Conservation (phyloP, 2,329 filamentous ascomycete genomes). For the Leptographium flavum region DNA sequence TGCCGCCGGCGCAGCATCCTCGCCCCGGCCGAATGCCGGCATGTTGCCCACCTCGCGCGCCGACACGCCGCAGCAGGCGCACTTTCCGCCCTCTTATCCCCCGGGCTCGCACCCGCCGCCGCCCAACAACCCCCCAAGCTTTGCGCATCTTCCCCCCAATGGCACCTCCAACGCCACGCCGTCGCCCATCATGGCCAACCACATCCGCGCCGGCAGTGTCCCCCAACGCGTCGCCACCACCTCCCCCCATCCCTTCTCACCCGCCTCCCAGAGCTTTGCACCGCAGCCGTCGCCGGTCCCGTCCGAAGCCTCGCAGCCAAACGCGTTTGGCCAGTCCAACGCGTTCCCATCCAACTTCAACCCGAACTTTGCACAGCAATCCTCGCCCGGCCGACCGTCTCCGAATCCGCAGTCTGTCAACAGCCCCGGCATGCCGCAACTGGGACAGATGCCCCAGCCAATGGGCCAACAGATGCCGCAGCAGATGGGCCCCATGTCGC, state of each 20-base stretch:
- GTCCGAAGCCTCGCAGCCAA: conserved; percentile 63
- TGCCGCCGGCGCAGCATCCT: conserved; percentile 53
- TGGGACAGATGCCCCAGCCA: conserved; percentile 20
- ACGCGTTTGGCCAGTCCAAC: conserved; percentile 47
- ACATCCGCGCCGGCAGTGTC: conserved; percentile 54
- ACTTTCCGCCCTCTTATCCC: conserved; percentile 59
- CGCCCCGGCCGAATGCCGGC: conserved; percentile 60
- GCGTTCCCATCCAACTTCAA: conserved; percentile 44
- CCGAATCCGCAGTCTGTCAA: conserved; percentile 35
- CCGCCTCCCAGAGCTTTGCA: conserved; percentile 56
- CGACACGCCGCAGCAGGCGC: conserved; percentile 74
- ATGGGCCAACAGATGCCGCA: conserved; percentile 24
- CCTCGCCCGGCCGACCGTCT: conserved; percentile 40
- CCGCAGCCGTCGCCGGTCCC: conserved; percentile 62
- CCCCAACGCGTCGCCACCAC: conserved; percentile 77
- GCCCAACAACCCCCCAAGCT: conserved; percentile 51
- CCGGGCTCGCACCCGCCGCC: conserved; percentile 45
- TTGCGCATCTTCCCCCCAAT: conserved; percentile 70
- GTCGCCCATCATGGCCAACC: conserved; percentile 82
- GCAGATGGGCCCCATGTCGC: conserved; percentile 39
- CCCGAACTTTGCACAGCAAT: conserved; percentile 42
- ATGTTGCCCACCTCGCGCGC: conserved; percentile 74
- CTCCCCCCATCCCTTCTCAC: conserved; percentile 83
- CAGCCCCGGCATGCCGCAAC: conserved; percentile 39
- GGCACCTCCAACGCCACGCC: conserved; percentile 75